phyloP scores from a whole-genome alignment of 768 basidiomycete genomes.

The Auriculariales sp. region DNA sequence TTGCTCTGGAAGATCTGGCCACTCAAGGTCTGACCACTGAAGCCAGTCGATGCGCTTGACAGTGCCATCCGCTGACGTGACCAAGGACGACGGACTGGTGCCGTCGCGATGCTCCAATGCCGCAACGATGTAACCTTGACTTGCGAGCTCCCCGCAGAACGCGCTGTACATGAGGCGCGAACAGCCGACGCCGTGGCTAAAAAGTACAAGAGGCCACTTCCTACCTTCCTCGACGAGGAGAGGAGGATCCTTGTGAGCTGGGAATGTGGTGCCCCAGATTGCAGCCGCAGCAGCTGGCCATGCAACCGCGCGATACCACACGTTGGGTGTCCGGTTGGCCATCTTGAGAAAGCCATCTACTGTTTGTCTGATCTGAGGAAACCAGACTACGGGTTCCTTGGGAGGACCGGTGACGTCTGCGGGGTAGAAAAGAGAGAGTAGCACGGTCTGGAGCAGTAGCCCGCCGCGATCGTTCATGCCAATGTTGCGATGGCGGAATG shows the following conservation, averaged over 20 bases:
- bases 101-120: slow-evolving; percentile 35
- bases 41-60: slow-evolving; percentile 19
- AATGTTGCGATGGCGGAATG: not conserved
- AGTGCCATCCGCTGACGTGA: slow-evolving; percentile 11
- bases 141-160: slow-evolving; percentile 29
- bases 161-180: slow-evolving; percentile 26
- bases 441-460: slow-evolving; percentile 16
- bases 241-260: slow-evolving; percentile 15
- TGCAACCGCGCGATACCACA: slow-evolving; percentile 12
- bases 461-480: slow-evolving; percentile 10
- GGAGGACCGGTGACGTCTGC: slow-evolving; percentile 7
- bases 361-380: slow-evolving; percentile 14
- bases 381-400: slow-evolving; percentile 5
- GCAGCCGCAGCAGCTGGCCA: slow-evolving; percentile 14
- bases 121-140: slow-evolving; percentile 29
- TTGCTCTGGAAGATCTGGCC: slow-evolving; percentile 16
- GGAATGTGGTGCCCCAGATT: slow-evolving; percentile 19
- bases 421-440: slow-evolving; percentile 21
- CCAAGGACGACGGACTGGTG: slow-evolving; percentile 21
- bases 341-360: slow-evolving; percentile 19
- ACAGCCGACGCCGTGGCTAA: slow-evolving; percentile 31
- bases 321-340: slow-evolving; percentile 17
- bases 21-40: slow-evolving; percentile 17
- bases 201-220: slow-evolving; percentile 27
- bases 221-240: slow-evolving; percentile 4